Base-by-base conservation (phyloP, 1,284 basidiomycete species). In the Salmacisia buchloeana region DNA sequence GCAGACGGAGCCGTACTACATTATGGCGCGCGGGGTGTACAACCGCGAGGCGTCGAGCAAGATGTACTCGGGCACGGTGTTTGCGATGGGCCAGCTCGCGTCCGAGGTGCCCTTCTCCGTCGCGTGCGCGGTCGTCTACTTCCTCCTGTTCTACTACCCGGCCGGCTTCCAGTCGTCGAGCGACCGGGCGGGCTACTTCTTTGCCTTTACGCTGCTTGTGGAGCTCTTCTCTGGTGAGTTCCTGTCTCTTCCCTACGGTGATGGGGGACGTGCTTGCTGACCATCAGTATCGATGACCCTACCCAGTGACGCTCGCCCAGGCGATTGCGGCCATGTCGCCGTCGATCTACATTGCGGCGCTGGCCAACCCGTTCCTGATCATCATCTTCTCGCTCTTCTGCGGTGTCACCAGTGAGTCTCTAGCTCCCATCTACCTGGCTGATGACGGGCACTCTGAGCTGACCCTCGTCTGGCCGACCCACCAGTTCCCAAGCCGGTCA, bases 1-100 rank as follows among this genome's bases (percentile, higher is more conserved):
- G 1, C 89, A 90, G 80, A 87, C 93, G 63, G 88, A 92, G 80
- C 91, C 92, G 0, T 90, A 73, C 82, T 94, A 91, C 83, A 89
- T 94, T 74, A 83, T 88, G 81, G 89, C 89, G 65, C 83, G 91
- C 25, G 66, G 65, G 41, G 73, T 71, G 36, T 74, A 63, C 65
- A 73, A 75, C 25, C 69, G 74, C 2, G 74, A 76, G 45, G 73
- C 75, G 61, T 70, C 73, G 46, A 64, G 60, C 31, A 76, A 76
- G 69, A 76, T 69, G 33, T 76, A 67, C 61, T 60, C 69, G 21
- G 76, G 65, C 15, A 65, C 74, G 76, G 67, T 81, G 74, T 78
- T 82, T 74, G 70, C 78, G 63, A 61, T 67, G 80, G 74, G 61
- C 31, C 49, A 76, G 63, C 57, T 76, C 23, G 70, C 73, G 41